A percentile compares a stretch with the other conserved stretches of the same genome.
Conservation (phyloP, 768 basidiomycete species). For the Cytidiella melzeri region DNA sequence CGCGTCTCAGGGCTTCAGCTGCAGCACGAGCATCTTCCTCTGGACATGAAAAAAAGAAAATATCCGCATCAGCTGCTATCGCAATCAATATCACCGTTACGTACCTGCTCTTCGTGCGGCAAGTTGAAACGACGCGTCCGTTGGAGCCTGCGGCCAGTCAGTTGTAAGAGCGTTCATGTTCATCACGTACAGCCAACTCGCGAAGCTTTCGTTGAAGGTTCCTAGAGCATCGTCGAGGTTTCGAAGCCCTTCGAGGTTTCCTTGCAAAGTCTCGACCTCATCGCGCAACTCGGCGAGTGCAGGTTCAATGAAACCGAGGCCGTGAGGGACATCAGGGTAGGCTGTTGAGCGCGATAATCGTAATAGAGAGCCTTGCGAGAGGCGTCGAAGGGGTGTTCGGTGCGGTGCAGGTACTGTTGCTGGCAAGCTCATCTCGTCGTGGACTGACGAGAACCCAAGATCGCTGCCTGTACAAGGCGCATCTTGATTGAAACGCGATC, state of each 20-base stretch:
- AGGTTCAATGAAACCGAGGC: conserved; percentile 80
- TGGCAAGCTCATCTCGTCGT: not conserved
- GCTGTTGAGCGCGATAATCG: conserved; percentile 73
- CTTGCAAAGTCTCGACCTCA: conserved; percentile 75
- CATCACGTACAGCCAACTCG: conserved; percentile 86
- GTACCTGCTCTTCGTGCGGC: conserved; percentile 58
- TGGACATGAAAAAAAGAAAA: conserved; percentile 19
- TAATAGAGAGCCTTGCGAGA: conserved; percentile 89
- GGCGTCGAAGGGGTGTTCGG: conserved; percentile 79
- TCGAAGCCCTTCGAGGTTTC: conserved; percentile 68
- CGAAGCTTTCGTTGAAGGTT: conserved; percentile 90
- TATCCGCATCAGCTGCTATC: conserved; percentile 10
- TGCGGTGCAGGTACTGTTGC: conserved; percentile 40
- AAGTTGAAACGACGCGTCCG: conserved; percentile 35
- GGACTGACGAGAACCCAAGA: too few relatives aligned
- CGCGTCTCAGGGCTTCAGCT: conserved; percentile 44
- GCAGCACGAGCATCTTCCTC: conserved; percentile 57
- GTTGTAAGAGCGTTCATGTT: conserved; percentile 94
- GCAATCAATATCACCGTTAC: not conserved
- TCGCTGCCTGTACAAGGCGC: too few relatives aligned
- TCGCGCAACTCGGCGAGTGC: conserved; percentile 83
- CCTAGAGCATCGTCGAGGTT: conserved; percentile 69
- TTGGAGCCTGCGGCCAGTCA: conserved; percentile 70
- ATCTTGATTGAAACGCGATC: not conserved
- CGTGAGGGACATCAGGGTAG: conserved; percentile 72